A percentile compares a stretch with the other conserved stretches of the same genome.
Conservation (phyloP, 2,329 filamentous ascomycete species). For the Fusarium nurragi region DNA sequence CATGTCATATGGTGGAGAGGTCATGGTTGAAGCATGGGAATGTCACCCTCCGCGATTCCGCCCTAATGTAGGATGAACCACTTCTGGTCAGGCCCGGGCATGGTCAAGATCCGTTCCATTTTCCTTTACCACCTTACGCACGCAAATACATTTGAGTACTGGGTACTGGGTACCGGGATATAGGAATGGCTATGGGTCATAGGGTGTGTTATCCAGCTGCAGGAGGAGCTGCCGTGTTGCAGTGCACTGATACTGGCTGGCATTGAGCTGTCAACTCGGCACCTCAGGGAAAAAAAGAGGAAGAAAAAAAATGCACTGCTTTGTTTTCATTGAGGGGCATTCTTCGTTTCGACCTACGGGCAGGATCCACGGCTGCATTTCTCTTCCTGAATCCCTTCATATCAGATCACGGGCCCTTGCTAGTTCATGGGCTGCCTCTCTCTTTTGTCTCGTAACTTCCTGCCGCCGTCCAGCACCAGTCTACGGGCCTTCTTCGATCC, state of each 20-base stretch:
- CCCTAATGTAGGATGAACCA: conserved; percentile 49
- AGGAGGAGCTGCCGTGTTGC: background rate
- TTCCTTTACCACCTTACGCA: conserved; percentile 34
- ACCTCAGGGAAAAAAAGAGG: conserved; percentile 1
- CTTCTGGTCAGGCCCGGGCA: conserved; percentile 44
- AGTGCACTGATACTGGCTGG: conserved; percentile 10
- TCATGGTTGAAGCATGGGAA: conserved; percentile 39
- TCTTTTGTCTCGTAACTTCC: conserved; percentile 16
- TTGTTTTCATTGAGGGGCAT: conserved; percentile 29
- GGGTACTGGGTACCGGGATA: conserved; percentile 10
- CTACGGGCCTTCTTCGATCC: conserved; percentile 19
- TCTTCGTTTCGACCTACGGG: conserved; percentile 30
- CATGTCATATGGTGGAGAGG: conserved; percentile 39
- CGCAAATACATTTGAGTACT: conserved; percentile 27
- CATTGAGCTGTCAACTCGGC: conserved; percentile 28
- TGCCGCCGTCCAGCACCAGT: conserved; percentile 7
- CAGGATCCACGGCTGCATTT: conserved; percentile 35
- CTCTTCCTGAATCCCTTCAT: conserved; percentile 24
- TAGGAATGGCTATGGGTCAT: background rate
- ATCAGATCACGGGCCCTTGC: conserved; percentile 27
- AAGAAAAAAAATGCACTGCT: conserved; percentile 7
- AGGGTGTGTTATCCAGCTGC: conserved; percentile 16
- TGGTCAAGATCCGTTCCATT: conserved; percentile 45
- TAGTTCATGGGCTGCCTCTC: conserved; percentile 21
- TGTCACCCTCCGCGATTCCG: conserved; percentile 46